Conservation (phyloP, 1,284 basidiomycete species). For the Gomphus bonarii region DNA sequence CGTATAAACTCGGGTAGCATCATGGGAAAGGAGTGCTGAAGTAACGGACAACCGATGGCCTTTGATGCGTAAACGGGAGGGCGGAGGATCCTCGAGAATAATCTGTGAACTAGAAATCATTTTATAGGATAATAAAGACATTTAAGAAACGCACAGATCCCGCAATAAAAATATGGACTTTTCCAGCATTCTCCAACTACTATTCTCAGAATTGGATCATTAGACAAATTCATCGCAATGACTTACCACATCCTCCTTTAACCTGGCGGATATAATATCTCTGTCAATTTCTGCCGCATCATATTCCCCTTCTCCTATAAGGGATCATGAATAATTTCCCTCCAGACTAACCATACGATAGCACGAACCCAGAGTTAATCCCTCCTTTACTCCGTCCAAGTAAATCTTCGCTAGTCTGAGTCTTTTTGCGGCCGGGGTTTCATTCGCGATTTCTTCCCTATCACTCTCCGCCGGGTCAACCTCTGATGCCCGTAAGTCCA, state of each 20-base stretch:
- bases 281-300: conserved; percentile 92
- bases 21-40: conserved; percentile 60
- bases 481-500: conserved; percentile 61
- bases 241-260: conserved; percentile 77
- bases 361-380: conserved; percentile 44
- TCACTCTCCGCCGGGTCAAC: conserved; percentile 35
- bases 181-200: conserved; percentile 66
- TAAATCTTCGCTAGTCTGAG: conserved; percentile 87
- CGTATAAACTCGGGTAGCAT: conserved; percentile 65
- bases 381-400: conserved; percentile 75
- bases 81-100: conserved; percentile 34
- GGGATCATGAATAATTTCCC: background rate
- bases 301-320: conserved; percentile 67
- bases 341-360: background rate
- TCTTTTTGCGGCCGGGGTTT: conserved; percentile 93
- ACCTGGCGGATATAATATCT: conserved; percentile 81
- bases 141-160: conserved; percentile 40
- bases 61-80: conserved; percentile 44
- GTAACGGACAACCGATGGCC: conserved; percentile 74
- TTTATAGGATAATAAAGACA: conserved; percentile 18
- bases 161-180: conserved; percentile 74
- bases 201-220: background rate
- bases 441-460: conserved; percentile 75
- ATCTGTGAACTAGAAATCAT: conserved; percentile 24
- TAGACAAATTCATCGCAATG: background rate